Evolutionary conservation across 306 rosid species (phyloP), one percentile per base, ranked within the genome.

Genomic region (Sophora flavescens): DNA sequence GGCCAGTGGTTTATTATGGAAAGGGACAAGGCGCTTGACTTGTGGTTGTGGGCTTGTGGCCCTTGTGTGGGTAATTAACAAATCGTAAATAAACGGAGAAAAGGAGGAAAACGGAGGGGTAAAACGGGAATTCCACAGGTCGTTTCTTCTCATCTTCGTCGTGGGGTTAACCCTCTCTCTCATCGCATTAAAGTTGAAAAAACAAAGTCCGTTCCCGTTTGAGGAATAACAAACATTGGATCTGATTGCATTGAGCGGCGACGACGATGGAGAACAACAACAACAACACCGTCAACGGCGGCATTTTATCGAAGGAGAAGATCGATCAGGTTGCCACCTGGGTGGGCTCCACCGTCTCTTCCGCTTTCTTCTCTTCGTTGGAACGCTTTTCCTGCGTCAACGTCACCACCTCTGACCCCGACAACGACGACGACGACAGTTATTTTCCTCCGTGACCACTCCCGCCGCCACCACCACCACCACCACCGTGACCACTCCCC

Each of bases 321-420:
- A 70, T 91, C 50, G 97, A 91, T 65, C 89, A 81, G 82, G 74
- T 84, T 59, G 90, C 97, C 0, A 38, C 64, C 35, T 91, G 97
- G 95, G 58, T 91, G 5, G 82, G 95, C 11, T 81, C 95, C 84
- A 87, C 95, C 65, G 89, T 91, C 30, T 76, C 90, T 3, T 86
- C 95, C 50, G 97, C 95, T 52, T 91, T 91, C 90, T 91, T 91
- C 73, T 88, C 93, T 58, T 91, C 97, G 15, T 82, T 91, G 28
- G 91, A 91, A 79, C 93, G 97, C 80, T 91, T 86, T 75, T 86
- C 95, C 26, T 91, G 95, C 86, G 93, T 91, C 87, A 88, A 91
- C 86, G 72, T 91, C 88, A 6, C 93, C 84, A 89, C 95, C 84
- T 36, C 74, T 41, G 97, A 84, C 15, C 75, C 77, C 72, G 93